These are phyloP conservation scores for Fusarium palustre DNA, from an alignment of 2,329 filamentous ascomycete species.

Conservation along the genomic window DNA sequence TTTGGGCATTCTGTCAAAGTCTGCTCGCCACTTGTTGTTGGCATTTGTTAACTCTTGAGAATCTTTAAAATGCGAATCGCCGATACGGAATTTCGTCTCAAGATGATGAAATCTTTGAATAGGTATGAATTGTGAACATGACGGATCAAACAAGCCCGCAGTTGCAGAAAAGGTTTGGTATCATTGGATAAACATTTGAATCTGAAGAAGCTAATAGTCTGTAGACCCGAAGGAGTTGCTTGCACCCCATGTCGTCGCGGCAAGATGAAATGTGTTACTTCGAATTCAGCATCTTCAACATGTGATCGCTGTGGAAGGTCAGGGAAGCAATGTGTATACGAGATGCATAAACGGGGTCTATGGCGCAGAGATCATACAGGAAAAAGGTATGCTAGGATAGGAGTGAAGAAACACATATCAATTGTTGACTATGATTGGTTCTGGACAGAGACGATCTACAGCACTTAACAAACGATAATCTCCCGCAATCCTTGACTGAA, in stretches of 20 bases:
- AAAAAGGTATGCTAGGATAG: neutral
- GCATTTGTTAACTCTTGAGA: too few relatives aligned
- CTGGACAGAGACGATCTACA: neutral
- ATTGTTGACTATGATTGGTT: neutral
- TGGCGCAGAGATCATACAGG: neutral
- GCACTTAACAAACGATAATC: neutral
- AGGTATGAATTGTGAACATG: neutral
- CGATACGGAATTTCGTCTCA: neutral
- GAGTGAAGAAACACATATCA: rapidly evolving
- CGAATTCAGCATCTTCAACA: neutral
- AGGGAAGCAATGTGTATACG: constrained; percentile 3
- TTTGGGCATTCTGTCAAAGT: neutral
- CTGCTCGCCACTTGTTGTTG: neutral
- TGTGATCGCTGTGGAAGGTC: constrained; percentile 9
- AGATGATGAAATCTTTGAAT: neutral
- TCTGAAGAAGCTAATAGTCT: neutral
- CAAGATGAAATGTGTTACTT: constrained; percentile 21
- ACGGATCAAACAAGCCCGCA: neutral
- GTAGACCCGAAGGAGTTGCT: constrained; percentile 2
- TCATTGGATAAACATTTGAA: neutral
- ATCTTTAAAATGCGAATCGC: neutral
- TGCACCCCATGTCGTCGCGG: constrained; percentile 6
- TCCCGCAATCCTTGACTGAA: neutral
- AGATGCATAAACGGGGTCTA: neutral
- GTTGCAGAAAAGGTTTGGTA: neutral